phyloP scores from a whole-genome alignment of 2,329 filamentous ascomycete species.

The Penicillium paneum region DNA sequence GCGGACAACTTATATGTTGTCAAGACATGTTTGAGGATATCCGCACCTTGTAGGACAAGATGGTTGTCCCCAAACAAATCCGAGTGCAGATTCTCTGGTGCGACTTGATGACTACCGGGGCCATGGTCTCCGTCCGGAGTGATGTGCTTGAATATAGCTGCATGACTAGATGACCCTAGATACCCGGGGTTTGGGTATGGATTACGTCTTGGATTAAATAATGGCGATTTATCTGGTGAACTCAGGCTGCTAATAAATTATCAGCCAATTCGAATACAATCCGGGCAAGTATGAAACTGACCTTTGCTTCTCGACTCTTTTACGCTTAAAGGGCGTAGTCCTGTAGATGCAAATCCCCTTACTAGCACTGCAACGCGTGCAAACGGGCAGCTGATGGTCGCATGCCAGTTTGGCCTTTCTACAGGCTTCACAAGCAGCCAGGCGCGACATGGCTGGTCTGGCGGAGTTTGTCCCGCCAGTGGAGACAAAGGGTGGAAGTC shows the following conservation, averaged over 20 bases:
- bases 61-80: conserved; percentile 23
- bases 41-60: conserved; percentile 25
- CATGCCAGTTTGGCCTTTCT: conserved; percentile 26
- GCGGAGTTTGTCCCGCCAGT: conserved; percentile 11
- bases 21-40: conserved; percentile 24
- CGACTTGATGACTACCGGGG: not conserved
- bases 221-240: conserved; percentile 19
- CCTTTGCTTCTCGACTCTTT: conserved; percentile 20
- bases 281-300: conserved; percentile 6
- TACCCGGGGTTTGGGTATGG: conserved; percentile 31
- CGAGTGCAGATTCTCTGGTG: conserved; percentile 9
- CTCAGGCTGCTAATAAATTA: conserved; percentile 9
- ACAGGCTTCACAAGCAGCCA: conserved; percentile 26
- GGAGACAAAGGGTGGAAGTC: conserved; percentile 6
- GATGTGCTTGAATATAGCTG: conserved; percentile 30
- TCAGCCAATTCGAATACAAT: not conserved
- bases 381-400: conserved; percentile 23
- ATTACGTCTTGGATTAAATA: conserved; percentile 22
- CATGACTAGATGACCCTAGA: conserved; percentile 29
- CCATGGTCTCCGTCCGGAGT: conserved; percentile 18
- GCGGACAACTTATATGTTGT: conserved; percentile 19
- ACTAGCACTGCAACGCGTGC: conserved; percentile 17
- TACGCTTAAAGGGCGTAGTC: conserved; percentile 27
- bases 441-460: conserved; percentile 16
- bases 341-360: conserved; percentile 27